Base-by-base conservation (phyloP, 345 rosid species). In the Syzygium grande region DNA sequence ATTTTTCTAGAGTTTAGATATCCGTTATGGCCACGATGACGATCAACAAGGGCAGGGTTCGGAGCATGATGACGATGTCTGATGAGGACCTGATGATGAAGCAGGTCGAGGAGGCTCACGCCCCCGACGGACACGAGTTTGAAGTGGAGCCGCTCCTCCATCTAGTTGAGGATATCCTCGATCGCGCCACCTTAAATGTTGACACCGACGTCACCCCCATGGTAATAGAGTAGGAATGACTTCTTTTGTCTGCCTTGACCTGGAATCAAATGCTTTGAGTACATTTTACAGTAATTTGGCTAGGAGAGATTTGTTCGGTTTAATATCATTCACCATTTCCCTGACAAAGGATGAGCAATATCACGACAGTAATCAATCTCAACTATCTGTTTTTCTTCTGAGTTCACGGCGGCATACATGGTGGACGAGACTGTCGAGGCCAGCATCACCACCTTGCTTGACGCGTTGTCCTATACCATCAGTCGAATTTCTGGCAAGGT, bases 401-500 rank as follows among this genome's bases (percentile, higher is more conserved):
- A 51, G 86, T 19, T 65, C 78, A 65, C 43, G 78, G 91, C 88
- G 78, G 91, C 88, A 52, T 85, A 52, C 43, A 58, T 90, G 86
- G 97, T 91, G 61, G 93, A 94, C 13, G 90, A 87, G 88, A 87
- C 91, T 59, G 88, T 85, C 87, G 87, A 86, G 21, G 68, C 65
- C 87, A 34, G 53, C 51, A 79, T 80, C 63, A 41, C 59, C 2
- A 87, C 87, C 52, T 46, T 87, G 89, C 89, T 94, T 58, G 94
- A 90, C 61, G 89, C 91, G 43, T 88, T 92, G 79, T 92, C 94
- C 3, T 93, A 80, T 63, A 90, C 93, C 89, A 95, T 97, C 63
- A 94, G 96, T 77, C 93, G 93, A 88, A 92, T 97, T 87, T 87
- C 95, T 34, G 89, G 92, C 83, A 93, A 95, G 99, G 98, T 95